phyloP scores from a whole-genome alignment of 2,329 filamentous ascomycete genomes.

The Phoma sp. region DNA sequence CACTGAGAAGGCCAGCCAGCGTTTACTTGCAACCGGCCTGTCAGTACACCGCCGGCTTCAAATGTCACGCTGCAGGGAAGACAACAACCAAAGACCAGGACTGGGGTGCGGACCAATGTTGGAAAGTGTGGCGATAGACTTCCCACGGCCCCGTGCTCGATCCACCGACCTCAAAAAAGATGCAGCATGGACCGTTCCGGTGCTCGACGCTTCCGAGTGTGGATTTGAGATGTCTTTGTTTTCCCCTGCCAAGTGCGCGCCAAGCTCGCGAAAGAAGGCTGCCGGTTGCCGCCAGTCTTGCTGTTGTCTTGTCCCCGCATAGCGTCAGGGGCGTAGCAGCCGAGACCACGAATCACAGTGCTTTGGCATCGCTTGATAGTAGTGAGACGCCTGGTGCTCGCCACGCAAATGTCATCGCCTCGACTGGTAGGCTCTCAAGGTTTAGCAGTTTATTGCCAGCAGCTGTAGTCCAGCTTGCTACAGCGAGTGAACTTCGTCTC shows the following conservation, averaged over 20 bases:
- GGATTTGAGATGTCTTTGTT: conserved; percentile 15
- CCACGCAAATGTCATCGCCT: conserved; percentile 8
- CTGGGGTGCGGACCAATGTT: conserved; percentile 3
- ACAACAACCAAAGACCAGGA: conserved; percentile 4
- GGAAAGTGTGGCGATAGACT: conserved; percentile 13
- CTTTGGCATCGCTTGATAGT: conserved; percentile 13
- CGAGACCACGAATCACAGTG: conserved; percentile 31
- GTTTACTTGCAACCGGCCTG: neutral
- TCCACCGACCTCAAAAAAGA: conserved; percentile 10
- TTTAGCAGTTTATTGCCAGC: neutral
- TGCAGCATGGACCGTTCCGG: conserved; percentile 13
- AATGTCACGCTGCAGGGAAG: conserved; percentile 6
- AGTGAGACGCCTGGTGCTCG: conserved; percentile 18
- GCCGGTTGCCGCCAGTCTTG: conserved; percentile 30
- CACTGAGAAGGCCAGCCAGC: conserved; percentile 13
- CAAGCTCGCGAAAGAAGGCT: conserved; percentile 13
- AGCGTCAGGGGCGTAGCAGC: conserved; percentile 29
- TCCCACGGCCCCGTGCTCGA: conserved; percentile 1
- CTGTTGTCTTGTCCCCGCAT: conserved; percentile 33
- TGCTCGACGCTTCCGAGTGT: conserved; percentile 10
- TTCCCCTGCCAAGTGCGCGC: conserved; percentile 45
- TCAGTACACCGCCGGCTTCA: conserved; percentile 4
- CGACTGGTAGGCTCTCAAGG: conserved; percentile 2
- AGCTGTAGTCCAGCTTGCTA: neutral
- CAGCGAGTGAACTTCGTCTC: neutral